phyloP scores from a whole-genome alignment of 257 asterid species.

The Coffea canephora region DNA sequence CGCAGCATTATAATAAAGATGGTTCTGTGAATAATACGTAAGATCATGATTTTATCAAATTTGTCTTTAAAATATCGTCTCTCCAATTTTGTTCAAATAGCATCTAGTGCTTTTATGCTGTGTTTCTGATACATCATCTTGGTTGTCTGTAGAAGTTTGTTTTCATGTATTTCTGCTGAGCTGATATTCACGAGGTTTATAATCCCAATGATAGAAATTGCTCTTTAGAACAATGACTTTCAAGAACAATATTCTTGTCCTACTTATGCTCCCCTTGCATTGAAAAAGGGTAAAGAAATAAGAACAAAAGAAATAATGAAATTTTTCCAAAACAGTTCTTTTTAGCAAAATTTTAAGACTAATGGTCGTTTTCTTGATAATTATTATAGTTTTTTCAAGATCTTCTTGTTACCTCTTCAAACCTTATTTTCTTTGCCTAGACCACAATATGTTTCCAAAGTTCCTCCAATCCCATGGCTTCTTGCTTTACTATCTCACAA shows the following conservation, averaged over 20 bases:
- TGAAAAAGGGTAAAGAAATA: neutral
- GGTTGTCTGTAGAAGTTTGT: neutral
- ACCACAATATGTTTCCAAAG: neutral
- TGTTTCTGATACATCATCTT: neutral
- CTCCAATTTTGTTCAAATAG: neutral
- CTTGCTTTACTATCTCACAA: neutral
- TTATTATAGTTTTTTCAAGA: neutral
- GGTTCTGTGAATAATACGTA: slow-evolving; percentile 71
- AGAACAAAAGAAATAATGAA: no score
- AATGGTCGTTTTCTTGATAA: neutral
- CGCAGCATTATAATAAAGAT: slow-evolving; percentile 96
- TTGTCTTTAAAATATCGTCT: no score
- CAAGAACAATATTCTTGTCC: neutral
- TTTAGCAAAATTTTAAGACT: neutral
- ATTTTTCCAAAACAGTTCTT: neutral
- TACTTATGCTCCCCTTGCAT: neutral
- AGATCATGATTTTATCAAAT: slow-evolving; percentile 12
- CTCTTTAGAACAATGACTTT: neutral
- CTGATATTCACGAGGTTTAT: neutral
- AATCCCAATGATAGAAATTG: neutral
- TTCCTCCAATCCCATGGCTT: neutral
- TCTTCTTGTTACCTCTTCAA: neutral
- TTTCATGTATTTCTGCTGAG: neutral
- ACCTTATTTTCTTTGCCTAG: neutral
- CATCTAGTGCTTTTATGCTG: neutral